A percentile compares a stretch with the other conserved stretches of the same genome.
phyloP scores from a whole-genome alignment of 73 alveolate species.

The Paramecium tetraurelia region DNA sequence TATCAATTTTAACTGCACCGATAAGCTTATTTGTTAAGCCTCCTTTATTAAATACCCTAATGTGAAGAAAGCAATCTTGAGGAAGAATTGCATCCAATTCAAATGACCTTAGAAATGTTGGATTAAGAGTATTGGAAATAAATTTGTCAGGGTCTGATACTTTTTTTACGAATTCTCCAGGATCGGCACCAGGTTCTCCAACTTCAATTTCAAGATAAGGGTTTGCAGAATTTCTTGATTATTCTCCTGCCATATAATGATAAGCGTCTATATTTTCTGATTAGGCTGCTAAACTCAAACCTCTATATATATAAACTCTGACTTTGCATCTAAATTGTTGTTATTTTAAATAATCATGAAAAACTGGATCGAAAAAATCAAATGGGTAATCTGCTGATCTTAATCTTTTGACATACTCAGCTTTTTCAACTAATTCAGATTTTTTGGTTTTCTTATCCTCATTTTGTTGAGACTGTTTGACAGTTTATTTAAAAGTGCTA shows the following conservation, averaged over 20 bases:
- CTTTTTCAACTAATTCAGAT: slow-evolving; percentile 21
- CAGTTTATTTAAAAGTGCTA: not conserved
- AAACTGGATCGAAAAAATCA: slow-evolving; percentile 40
- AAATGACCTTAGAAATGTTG: slow-evolving; percentile 80
- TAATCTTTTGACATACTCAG: slow-evolving; percentile 45
- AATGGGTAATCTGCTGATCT: slow-evolving; percentile 34
- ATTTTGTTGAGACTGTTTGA: not conserved
- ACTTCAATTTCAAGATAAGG: slow-evolving; percentile 85
- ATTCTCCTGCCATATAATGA: slow-evolving; percentile 77
- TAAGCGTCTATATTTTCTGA: slow-evolving; percentile 69
- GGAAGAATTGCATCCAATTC: slow-evolving; percentile 90
- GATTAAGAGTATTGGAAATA: slow-evolving; percentile 71
- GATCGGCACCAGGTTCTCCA: slow-evolving; percentile 80
- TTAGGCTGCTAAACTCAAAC: slow-evolving; percentile 82
- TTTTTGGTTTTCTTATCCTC: slow-evolving; percentile 52
- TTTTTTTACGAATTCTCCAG: slow-evolving; percentile 65
- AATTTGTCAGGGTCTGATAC: slow-evolving; percentile 75
- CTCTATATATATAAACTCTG: slow-evolving; percentile 75
- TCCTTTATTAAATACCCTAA: slow-evolving; percentile 68
- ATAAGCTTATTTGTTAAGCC: slow-evolving; percentile 76
- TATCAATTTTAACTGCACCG: slow-evolving; percentile 91
- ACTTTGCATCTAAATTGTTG: slow-evolving; percentile 63
- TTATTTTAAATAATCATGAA: slow-evolving; percentile 42
- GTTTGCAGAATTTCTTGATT: slow-evolving; percentile 82
- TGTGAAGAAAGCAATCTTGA: slow-evolving; percentile 73